A percentile compares a stretch with the other conserved stretches of the same genome.
Conservation (phyloP, 2,329 filamentous ascomycete species). For the Thielaviopsis euricoi region DNA sequence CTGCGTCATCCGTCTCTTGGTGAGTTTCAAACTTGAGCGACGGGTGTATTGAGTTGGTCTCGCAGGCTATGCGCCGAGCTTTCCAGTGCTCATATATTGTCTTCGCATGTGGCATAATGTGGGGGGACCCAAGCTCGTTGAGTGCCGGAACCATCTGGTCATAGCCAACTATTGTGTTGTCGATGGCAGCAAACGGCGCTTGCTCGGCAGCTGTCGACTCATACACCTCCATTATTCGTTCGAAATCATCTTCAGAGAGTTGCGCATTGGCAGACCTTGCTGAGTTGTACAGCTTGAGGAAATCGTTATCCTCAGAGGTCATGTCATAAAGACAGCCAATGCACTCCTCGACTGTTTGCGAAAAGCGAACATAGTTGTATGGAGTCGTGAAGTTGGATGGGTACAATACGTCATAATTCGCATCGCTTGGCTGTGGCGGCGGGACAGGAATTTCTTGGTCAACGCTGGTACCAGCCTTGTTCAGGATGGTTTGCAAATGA, state of each 20-base stretch:
- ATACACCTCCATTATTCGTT: conserved; percentile 86
- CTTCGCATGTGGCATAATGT: conserved; percentile 46
- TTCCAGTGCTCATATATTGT: conserved; percentile 87
- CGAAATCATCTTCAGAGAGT: conserved; percentile 81
- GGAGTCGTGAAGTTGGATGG: conserved; percentile 65
- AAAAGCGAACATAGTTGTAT: conserved; percentile 90
- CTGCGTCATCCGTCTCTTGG: conserved; percentile 83
- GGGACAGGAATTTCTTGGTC: conserved; percentile 50
- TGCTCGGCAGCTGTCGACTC: conserved; percentile 72
- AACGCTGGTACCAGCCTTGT: conserved; percentile 36
- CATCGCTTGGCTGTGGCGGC: conserved; percentile 43
- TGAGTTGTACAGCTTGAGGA: conserved; percentile 68
- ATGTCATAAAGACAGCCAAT: conserved; percentile 86
- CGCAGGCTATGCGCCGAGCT: conserved; percentile 44
- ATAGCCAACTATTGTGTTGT: conserved; percentile 68
- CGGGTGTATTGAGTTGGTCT: conserved; percentile 59
- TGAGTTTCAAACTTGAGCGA: conserved; percentile 86
- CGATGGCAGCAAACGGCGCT: conserved; percentile 77
- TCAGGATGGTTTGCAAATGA: conserved; percentile 73
- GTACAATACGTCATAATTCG: conserved; percentile 85
- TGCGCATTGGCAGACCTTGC: conserved; percentile 47
- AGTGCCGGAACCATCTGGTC: conserved; percentile 59
- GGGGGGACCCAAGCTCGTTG: conserved; percentile 30
- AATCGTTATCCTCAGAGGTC: conserved; percentile 76
- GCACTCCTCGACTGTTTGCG: conserved; percentile 93